Evolutionary conservation across 202 grass and related monocot species (phyloP).

Genomic region (Saccharum hybrid): DNA sequence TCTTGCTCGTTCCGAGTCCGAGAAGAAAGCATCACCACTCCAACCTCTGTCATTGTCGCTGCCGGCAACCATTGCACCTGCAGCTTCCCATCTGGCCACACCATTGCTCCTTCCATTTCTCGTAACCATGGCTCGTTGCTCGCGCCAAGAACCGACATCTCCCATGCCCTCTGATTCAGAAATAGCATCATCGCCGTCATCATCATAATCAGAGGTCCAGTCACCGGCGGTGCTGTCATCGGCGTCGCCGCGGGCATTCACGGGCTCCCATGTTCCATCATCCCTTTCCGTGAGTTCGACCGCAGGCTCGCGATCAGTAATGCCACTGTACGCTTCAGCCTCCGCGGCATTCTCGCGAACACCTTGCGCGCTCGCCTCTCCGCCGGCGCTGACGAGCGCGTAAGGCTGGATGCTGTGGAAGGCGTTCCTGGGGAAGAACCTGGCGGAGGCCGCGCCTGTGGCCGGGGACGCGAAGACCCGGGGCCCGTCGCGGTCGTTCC

Average conservation of each 20-base stretch:
- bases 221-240: not conserved
- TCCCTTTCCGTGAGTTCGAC: slow-evolving; percentile 29
- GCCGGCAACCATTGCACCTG: not conserved
- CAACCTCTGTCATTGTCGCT: not conserved
- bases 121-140: not conserved
- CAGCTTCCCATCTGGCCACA: not conserved
- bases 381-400: not conserved
- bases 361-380: slow-evolving; percentile 10
- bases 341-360: slow-evolving; percentile 49
- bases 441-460: slow-evolving; percentile 56
- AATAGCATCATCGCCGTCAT: not conserved
- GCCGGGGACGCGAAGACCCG: slow-evolving; percentile 65
- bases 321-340: too few species aligned
- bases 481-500: slow-evolving; percentile 91
- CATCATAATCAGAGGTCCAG: not conserved
- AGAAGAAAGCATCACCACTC: slow-evolving; percentile 19
- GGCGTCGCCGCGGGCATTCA: not conserved
- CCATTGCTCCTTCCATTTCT: slow-evolving; percentile 3
- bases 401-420: slow-evolving; percentile 79
- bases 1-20: slow-evolving; percentile 22
- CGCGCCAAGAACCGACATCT: not conserved
- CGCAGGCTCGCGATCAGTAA: not conserved
- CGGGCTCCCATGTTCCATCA: slow-evolving; percentile 45
- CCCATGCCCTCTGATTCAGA: slow-evolving; percentile 7
- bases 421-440: slow-evolving; percentile 84